These are phyloP conservation scores for Microascus cirrosus DNA, from an alignment of 2,329 filamentous ascomycete species.

Conservation along the genomic window DNA sequence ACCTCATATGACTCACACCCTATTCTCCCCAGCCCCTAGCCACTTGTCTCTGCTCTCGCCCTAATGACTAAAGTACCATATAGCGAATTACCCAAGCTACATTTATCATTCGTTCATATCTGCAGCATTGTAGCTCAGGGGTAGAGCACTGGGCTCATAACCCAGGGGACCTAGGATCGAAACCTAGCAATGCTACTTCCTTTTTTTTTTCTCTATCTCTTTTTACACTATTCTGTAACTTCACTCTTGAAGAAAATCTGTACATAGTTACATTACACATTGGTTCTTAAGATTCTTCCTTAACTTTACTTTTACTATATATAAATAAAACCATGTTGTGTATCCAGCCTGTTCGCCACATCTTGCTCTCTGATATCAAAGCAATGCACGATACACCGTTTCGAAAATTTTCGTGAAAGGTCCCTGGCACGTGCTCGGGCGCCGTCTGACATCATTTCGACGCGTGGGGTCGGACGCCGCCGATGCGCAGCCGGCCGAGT, in stretches of 20 bases:
- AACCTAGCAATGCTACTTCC: slow-evolving; percentile 4
- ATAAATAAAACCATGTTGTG: no score
- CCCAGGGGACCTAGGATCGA: slow-evolving; percentile 4
- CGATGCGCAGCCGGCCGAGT: no score
- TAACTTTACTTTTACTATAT: no score
- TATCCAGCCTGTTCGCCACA: no score
- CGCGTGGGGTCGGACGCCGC: neutral
- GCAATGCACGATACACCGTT: neutral
- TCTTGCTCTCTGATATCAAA: no score
- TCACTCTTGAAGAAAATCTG: neutral
- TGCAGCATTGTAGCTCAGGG: slow-evolving; percentile 5
- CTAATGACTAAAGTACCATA: neutral
- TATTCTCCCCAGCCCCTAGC: neutral
- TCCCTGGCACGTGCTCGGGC: no score
- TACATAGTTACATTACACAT: neutral
- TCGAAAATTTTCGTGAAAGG: neutral
- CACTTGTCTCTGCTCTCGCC: neutral
- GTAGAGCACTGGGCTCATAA: slow-evolving; percentile 5
- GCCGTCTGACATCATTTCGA: neutral
- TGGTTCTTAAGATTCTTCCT: neutral
- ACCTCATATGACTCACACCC: neutral
- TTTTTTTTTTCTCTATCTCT: no score
- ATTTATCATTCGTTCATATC: neutral
- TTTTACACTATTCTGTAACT: neutral
- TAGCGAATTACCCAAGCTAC: neutral